Base-by-base conservation (phyloP, 2,329 filamentous ascomycete genomes). In the Paraphoma sp. region DNA sequence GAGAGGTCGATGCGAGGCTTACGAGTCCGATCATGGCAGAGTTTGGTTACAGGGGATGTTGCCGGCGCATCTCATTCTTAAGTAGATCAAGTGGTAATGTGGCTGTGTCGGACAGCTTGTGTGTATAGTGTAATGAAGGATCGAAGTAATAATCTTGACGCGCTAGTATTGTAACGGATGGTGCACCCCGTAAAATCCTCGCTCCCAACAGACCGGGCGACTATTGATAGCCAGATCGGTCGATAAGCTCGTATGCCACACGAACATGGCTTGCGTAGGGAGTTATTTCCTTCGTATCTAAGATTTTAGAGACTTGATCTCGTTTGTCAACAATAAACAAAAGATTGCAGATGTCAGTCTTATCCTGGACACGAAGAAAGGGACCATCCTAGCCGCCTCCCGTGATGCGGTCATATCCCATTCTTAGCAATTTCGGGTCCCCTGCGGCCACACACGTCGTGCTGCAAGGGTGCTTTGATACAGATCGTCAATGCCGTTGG, bases 121-220 rank as follows among this genome's bases (percentile, higher is more conserved):
- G 54, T 59, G 53, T 56, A 48, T 52, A 61, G 11, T n/a, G 42
- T 55, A 54, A 56, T 54, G 59, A 59, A 18, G 28, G 41, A 36
- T 41, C 17, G 52, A 50, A 40, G 29, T 42, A 57, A 47, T 48
- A 31, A 53, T 54, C 31, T 30, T 36, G 23, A 23, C 23, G 28
- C 36, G 38, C 10, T 56, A 36, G 33, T 14, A 36, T 36, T 36
- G 23, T 36, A 36, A 10, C 33, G 14, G 14, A 10, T 10, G 33
- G 33, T 36, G 33, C 33, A 10, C 33, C 33, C 14, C 33, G 33
- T 36, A 6, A 36, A 36, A 14, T 10, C 10, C 33, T 36, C 9
- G 33, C 33, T 36, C 33, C 33, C 33, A 36, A 36, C 33, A 10
- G 14, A 10, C 14, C 33, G 3, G 3, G 33, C 33, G 33, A 36